Conservation (phyloP, 129 eudicot species). For the Calendula officinalis region DNA sequence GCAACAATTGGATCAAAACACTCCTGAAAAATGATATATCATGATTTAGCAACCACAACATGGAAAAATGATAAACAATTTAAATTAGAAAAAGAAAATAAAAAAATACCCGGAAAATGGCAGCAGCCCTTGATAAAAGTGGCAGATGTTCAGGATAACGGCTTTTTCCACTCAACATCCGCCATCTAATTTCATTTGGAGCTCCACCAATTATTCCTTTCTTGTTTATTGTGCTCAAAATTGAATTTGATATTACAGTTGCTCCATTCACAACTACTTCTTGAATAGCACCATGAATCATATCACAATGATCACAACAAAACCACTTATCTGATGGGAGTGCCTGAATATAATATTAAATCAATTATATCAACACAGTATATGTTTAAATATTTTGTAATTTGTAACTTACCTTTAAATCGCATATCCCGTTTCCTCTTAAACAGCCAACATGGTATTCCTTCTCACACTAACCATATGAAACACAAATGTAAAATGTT, state of each 20-base stretch:
- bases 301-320: slow-evolving; percentile 74
- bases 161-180: slow-evolving; percentile 81
- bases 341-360: slow-evolving; percentile 44
- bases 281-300: slow-evolving; percentile 62
- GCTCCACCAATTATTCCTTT: slow-evolving; percentile 40
- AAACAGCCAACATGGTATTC: slow-evolving; percentile 97
- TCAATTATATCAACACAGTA: neutral
- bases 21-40: slow-evolving; percentile 50
- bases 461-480: slow-evolving; percentile 75
- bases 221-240: slow-evolving; percentile 34
- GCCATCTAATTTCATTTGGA: slow-evolving; percentile 55
- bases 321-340: slow-evolving; percentile 94
- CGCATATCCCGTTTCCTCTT: slow-evolving; percentile 70
- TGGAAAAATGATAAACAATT: neutral
- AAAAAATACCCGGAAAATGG: slow-evolving; percentile 75
- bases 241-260: slow-evolving; percentile 51
- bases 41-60: neutral
- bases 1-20: slow-evolving; percentile 94
- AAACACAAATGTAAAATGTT: slow-evolving; percentile 11
- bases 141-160: slow-evolving; percentile 71
- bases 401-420: slow-evolving; percentile 61
- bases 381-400: slow-evolving; percentile 9
- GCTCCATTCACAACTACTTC: slow-evolving; percentile 53
- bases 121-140: slow-evolving; percentile 77
- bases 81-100: neutral